Percentiles rank a stretch among this genome's conserved stretches.
Conservation (phyloP, 768 basidiomycete species). For the Rhizopogon sp. region DNA sequence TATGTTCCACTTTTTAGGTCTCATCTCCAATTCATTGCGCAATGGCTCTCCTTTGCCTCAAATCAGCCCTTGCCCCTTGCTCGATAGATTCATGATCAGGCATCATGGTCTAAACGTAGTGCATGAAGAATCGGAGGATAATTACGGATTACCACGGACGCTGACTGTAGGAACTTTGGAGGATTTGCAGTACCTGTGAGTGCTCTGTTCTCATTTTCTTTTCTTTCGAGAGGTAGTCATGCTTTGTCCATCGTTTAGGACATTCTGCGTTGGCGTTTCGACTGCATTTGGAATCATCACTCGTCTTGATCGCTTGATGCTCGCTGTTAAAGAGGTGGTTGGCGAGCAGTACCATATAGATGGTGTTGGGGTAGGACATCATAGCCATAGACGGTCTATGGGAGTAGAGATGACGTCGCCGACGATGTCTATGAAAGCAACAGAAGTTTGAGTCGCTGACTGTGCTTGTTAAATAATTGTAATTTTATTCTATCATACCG, state of each 20-base stretch:
- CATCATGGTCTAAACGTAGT: slow-evolving; percentile 64
- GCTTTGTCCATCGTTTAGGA: slow-evolving; percentile 29
- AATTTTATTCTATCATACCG: too few relatives aligned
- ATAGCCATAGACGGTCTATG: slow-evolving; percentile 14
- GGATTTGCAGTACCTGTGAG: slow-evolving; percentile 76
- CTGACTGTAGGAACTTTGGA: slow-evolving; percentile 70
- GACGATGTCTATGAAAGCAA: slow-evolving; percentile 15
- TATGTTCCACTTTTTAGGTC: slow-evolving; percentile 34
- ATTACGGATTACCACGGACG: slow-evolving; percentile 66
- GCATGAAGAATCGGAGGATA: slow-evolving; percentile 65
- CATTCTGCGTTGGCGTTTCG: slow-evolving; percentile 69
- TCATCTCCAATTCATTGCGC: slow-evolving; percentile 73
- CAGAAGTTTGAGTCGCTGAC: not conserved
- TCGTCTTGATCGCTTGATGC: slow-evolving; percentile 71
- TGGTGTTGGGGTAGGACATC: slow-evolving; percentile 41
- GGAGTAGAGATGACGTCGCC: slow-evolving; percentile 29
- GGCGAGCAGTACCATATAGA: slow-evolving; percentile 87
- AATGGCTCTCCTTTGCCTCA: slow-evolving; percentile 77
- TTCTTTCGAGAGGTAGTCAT: slow-evolving; percentile 2
- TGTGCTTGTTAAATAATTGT: not conserved
- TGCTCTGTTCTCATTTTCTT: slow-evolving; percentile 11
- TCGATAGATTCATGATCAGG: slow-evolving; percentile 40
- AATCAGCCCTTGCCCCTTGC: slow-evolving; percentile 73
- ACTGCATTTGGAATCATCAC: slow-evolving; percentile 66
- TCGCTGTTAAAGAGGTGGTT: slow-evolving; percentile 80